Percentiles rank a stretch among this genome's conserved stretches.
These are phyloP conservation scores for Euphorbia corollata DNA, from an alignment of 441 rosid species.

Conservation along the genomic window DNA sequence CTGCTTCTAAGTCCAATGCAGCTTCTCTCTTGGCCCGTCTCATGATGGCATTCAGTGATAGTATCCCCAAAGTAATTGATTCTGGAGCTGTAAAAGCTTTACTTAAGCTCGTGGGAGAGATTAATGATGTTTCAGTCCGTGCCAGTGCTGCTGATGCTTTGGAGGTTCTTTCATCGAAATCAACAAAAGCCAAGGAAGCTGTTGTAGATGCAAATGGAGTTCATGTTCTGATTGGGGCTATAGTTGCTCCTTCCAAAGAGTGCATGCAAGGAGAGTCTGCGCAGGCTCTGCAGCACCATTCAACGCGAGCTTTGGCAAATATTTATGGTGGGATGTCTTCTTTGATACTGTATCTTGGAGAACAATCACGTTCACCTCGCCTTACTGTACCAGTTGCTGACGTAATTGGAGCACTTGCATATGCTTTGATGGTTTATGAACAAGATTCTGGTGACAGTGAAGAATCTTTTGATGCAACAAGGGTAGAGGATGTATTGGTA, in stretches of 20 bases:
- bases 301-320: constrained; percentile 72
- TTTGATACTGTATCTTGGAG: constrained; percentile 60
- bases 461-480: constrained; percentile 46
- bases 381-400: constrained; percentile 72
- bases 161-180: constrained; percentile 68
- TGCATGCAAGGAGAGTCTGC: constrained; percentile 61
- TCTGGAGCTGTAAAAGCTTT: constrained; percentile 69
- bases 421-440: constrained; percentile 67
- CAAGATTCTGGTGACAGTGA: constrained; percentile 31
- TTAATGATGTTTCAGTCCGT: constrained; percentile 45
- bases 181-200: constrained; percentile 54
- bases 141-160: constrained; percentile 80
- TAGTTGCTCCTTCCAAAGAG: constrained; percentile 83
- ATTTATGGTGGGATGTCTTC: constrained; percentile 72
- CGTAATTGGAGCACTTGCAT: constrained; percentile 77
- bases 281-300: constrained; percentile 55
- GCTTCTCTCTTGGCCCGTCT: constrained; percentile 85
- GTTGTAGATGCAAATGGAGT: constrained; percentile 56
- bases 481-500: constrained; percentile 56
- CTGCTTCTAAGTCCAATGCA: constrained; percentile 71
- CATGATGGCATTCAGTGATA: constrained; percentile 56
- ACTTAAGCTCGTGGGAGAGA: constrained; percentile 51
- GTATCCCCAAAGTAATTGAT: constrained; percentile 60
- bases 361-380: constrained; percentile 62
- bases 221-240: constrained; percentile 60